Percentiles rank a stretch among this genome's conserved stretches.
phyloP scores from a whole-genome alignment of 2,329 filamentous ascomycete genomes.

The Trichoderma pleuroti region DNA sequence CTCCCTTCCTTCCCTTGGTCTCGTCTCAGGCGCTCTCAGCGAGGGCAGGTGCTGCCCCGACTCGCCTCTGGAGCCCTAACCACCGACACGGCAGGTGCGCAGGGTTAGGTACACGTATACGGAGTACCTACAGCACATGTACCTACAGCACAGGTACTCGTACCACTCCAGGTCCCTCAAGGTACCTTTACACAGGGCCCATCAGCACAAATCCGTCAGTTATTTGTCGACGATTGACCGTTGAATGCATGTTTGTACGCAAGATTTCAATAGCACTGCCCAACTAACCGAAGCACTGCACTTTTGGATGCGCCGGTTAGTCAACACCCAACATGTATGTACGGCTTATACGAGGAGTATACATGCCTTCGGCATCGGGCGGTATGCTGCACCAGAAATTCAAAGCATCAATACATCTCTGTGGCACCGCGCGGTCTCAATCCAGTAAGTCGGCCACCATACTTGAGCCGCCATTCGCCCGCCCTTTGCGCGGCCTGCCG shows the following conservation, averaged over 20 bases:
- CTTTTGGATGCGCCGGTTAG: neutral
- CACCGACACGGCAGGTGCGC: neutral
- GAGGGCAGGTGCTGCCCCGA: neutral
- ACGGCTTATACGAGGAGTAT: neutral
- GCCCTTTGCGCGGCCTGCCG: neutral
- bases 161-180: too few relatives aligned
- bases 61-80: neutral
- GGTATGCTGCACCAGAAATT: neutral
- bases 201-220: neutral
- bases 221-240: neutral
- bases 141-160: too few relatives aligned
- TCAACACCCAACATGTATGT: neutral
- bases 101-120: neutral
- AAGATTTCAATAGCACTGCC: neutral
- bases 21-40: neutral
- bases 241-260: neutral
- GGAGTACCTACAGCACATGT: neutral
- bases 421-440: neutral
- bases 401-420: neutral
- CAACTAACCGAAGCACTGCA: neutral
- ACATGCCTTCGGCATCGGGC: neutral
- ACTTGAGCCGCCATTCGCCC: neutral
- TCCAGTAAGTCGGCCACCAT: neutral
- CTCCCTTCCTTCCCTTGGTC: neutral
- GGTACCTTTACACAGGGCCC: neutral